Evolutionary conservation across 169 alveolate species (phyloP), one percentile per base, ranked within the genome.

Genomic region (Condylostoma magnum): DNA sequence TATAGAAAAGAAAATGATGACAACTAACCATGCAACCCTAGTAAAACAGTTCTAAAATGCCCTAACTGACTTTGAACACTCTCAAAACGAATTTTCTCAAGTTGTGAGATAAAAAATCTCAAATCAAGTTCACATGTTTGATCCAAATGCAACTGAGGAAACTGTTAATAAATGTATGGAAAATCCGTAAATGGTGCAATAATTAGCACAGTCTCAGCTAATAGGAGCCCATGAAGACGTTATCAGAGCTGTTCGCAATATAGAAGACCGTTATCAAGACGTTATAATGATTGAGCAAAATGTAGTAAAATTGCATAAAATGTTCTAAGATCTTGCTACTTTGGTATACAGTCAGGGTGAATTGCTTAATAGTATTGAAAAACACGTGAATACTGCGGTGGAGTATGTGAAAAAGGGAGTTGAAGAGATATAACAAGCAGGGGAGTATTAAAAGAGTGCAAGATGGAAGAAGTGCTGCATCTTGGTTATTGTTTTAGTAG

Each of bases 391-490:
- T 47, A 25, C 12, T 27, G 75, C 75, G 2, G n/a, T 22, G 8
- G 63, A 66, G 22, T 41, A 66, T 31, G 65, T 66, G 2, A 47
- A 66, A 2, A n/a, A 43, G 2, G 75, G 66, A 43, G 50, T 12
- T 10, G 27, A 66, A 20, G 65, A n/a, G 36, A 8, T 66, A 44
- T 33, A 46, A 47, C 34, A 47, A 47, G 75, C 75, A 6, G 28
- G 47, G 2, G n/a, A 15, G 22, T 63, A 66, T 4, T 31, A 28
- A 30, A 25, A 66, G 5, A 15, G 34, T 12, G 58, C 75, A 8
- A 66, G 75, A 31, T 46, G 48, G 75, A 66, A 47, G 33, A 66
- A 36, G 30, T 66, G 75, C 46, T 66, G 75, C 30, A 18, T 66
- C 6, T 66, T 66, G 46, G 44, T 66, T 8, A 8, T 12, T 12